A percentile compares a stretch with the other conserved stretches of the same genome.
These are phyloP conservation scores for Wallemia ichthyophaga DNA, from an alignment of 1,284 basidiomycete species.

Conservation along the genomic window DNA sequence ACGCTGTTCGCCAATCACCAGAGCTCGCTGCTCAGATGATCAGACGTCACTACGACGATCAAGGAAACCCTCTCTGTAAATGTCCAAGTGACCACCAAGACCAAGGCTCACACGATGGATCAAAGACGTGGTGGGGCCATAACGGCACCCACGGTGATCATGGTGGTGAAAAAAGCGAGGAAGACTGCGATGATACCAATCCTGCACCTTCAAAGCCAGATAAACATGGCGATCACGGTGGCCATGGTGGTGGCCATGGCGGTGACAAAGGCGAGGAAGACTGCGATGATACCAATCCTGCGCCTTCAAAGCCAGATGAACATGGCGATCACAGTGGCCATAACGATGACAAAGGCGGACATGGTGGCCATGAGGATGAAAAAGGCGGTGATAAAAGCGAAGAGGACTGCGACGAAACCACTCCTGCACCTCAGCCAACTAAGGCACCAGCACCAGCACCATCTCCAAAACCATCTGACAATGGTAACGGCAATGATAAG, in stretches of 20 bases:
- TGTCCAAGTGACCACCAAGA: background rate
- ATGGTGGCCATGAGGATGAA: background rate
- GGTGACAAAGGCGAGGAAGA: background rate
- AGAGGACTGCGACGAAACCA: background rate
- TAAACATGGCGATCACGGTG: background rate
- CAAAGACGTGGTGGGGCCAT: too few species aligned
- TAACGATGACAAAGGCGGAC: background rate
- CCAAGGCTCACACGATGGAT: background rate
- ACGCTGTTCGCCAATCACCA: background rate
- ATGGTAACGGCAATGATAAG: too few species aligned
- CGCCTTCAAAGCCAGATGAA: too few species aligned
- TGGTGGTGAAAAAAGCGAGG: too few species aligned
- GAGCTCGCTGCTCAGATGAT: background rate
- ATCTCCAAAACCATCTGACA: background rate
- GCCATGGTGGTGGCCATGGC: background rate
- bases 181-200: too few species aligned
- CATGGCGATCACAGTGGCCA: background rate
- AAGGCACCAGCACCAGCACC: background rate
- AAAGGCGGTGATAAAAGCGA: background rate
- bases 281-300: background rate
- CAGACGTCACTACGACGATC: background rate
- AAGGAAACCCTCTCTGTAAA: background rate
- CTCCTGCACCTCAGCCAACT: background rate
- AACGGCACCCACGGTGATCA: too few species aligned
- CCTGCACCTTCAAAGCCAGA: too few species aligned